Percentiles rank a stretch among this genome's conserved stretches.
Conservation (phyloP, 2,329 filamentous ascomycete species). For the Calonectria honghensis region DNA sequence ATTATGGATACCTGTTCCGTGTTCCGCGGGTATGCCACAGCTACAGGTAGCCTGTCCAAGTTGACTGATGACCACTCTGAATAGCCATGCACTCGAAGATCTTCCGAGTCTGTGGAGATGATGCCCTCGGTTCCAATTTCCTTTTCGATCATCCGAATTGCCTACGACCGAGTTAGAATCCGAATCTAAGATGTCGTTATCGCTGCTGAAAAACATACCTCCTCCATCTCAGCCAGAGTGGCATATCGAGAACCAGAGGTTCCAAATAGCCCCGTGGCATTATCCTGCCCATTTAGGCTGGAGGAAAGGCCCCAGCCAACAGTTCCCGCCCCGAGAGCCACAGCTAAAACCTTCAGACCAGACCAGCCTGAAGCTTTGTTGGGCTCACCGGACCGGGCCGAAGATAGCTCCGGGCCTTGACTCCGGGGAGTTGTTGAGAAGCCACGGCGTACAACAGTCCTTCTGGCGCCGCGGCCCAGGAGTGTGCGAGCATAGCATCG, state of each 20-base stretch:
- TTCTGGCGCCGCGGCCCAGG: slow-evolving; percentile 44
- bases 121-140: slow-evolving; percentile 71
- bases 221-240: slow-evolving; percentile 65
- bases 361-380: slow-evolving; percentile 51
- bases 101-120: slow-evolving; percentile 78
- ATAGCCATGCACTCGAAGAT: slow-evolving; percentile 78
- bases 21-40: slow-evolving; percentile 77
- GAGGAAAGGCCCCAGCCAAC: slow-evolving; percentile 64
- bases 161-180: slow-evolving; percentile 62
- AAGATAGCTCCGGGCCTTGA: slow-evolving; percentile 35
- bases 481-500: slow-evolving; percentile 46
- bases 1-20: slow-evolving; percentile 77
- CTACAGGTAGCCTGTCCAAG: slow-evolving; percentile 76
- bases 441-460: slow-evolving; percentile 38
- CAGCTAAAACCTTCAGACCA: slow-evolving; percentile 59
- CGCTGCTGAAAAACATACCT: slow-evolving; percentile 54
- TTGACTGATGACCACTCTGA: slow-evolving; percentile 80
- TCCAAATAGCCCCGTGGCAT: slow-evolving; percentile 42
- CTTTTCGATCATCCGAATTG: slow-evolving; percentile 72
- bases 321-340: slow-evolving; percentile 63
- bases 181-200: background rate
- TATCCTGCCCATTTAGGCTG: slow-evolving; percentile 48
- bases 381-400: slow-evolving; percentile 28
- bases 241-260: slow-evolving; percentile 61
- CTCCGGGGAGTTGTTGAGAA: slow-evolving; percentile 43